Conservation (phyloP, 2,329 filamentous ascomycete genomes). For the Fusarium euwallaceae region DNA sequence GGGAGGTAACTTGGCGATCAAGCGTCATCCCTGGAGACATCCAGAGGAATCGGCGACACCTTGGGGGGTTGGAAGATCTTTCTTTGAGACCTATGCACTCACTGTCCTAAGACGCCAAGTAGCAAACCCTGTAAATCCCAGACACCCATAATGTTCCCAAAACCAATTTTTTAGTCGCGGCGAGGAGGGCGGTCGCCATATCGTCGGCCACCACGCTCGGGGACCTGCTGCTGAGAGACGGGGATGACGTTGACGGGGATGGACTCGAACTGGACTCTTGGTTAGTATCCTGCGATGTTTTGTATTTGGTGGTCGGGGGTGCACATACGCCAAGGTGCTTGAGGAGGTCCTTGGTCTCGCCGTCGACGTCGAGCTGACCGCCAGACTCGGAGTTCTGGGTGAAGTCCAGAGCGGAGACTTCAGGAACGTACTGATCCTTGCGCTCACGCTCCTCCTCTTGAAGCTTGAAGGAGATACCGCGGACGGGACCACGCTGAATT, state of each 20-base stretch:
- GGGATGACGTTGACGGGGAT: conserved; percentile 96
- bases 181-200: conserved; percentile 74
- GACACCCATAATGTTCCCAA: conserved; percentile 55
- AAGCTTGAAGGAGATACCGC: conserved; percentile 99
- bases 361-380: conserved; percentile 93
- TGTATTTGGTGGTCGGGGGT: neutral
- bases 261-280: conserved; percentile 82
- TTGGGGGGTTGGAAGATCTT: conserved; percentile 73
- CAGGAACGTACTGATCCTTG: conserved; percentile 99
- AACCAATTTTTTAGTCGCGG: conserved; percentile 53
- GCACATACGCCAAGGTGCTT: conserved; percentile 97
- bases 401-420: conserved; percentile 99
- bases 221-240: conserved; percentile 88
- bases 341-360: conserved; percentile 98
- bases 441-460: conserved; percentile 99
- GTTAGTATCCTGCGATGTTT: conserved; percentile 46
- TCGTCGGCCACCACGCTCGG: conserved; percentile 83
- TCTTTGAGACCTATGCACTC: conserved; percentile 71
- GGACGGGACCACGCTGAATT: conserved; percentile 98
- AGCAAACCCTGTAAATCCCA: conserved; percentile 61
- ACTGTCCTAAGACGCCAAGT: conserved; percentile 71
- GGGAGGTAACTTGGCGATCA: conserved; percentile 80
- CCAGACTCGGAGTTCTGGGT: conserved; percentile 93
- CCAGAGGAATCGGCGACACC: conserved; percentile 91
- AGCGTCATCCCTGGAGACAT: conserved; percentile 78